Percentiles rank a stretch among this genome's conserved stretches.
These are phyloP conservation scores for Stenogyne calaminthoides DNA, from an alignment of 305 asterid species.

Conservation along the genomic window DNA sequence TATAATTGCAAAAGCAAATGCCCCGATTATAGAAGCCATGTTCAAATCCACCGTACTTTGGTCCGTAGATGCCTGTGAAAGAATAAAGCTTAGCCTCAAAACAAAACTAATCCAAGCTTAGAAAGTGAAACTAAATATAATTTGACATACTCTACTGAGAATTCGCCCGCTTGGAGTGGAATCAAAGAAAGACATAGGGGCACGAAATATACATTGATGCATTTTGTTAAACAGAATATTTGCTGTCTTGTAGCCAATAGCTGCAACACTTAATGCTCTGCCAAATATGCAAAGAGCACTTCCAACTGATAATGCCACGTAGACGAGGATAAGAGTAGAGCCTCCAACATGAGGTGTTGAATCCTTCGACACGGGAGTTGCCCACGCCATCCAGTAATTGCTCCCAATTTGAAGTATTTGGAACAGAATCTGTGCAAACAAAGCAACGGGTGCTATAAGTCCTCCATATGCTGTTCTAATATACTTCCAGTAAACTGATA, in stretches of 20 bases:
- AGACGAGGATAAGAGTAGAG: slow-evolving; percentile 68
- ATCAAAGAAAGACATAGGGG: slow-evolving; percentile 98
- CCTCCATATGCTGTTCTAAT: slow-evolving; percentile 76
- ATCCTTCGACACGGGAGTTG: slow-evolving; percentile 75
- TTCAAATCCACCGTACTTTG: slow-evolving; percentile 71
- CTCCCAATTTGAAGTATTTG: slow-evolving; percentile 80
- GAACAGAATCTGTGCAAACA: slow-evolving; percentile 58
- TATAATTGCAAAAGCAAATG: slow-evolving; percentile 55
- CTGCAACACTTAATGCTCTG: slow-evolving; percentile 52
- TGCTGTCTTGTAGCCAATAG: slow-evolving; percentile 67
- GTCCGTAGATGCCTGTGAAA: slow-evolving; percentile 80
- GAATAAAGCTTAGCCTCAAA: slow-evolving; percentile 7
- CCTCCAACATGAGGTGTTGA: slow-evolving; percentile 50
- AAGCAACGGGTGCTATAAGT: slow-evolving; percentile 66
- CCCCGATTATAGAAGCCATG: slow-evolving; percentile 48
- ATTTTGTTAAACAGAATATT: slow-evolving; percentile 61
- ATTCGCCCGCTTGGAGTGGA: slow-evolving; percentile 93
- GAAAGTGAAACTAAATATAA: neutral
- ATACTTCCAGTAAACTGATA: slow-evolving; percentile 72
- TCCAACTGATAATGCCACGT: slow-evolving; percentile 57
- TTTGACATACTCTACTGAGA: slow-evolving; percentile 66
- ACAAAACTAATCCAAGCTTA: neutral
- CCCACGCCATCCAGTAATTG: slow-evolving; percentile 99
- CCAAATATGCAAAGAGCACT: slow-evolving; percentile 61
- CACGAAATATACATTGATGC: slow-evolving; percentile 73